phyloP scores from a whole-genome alignment of 768 basidiomycete species.

The Leccinum subtestaceum region DNA sequence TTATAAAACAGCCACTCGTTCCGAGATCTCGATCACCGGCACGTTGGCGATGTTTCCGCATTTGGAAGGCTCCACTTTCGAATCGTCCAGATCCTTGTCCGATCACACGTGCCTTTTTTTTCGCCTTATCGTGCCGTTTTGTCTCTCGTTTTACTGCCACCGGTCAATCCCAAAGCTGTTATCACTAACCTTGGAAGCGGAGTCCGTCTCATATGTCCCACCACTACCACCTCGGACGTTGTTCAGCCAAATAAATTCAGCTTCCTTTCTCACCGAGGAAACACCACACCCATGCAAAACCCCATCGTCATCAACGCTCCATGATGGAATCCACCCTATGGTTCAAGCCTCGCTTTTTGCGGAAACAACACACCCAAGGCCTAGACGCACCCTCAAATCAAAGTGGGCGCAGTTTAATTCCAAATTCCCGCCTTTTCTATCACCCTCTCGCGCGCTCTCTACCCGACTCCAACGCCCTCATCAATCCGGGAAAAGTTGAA shows the following conservation, averaged over 20 bases:
- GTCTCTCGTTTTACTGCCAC: neutral
- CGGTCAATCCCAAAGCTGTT: neutral
- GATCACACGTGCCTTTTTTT: conserved; percentile 21
- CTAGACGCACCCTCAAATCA: neutral
- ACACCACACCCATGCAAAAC: neutral
- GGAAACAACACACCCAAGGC: neutral
- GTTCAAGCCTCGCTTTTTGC: neutral
- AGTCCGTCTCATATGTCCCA: neutral
- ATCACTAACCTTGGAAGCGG: neutral
- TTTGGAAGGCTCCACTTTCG: conserved; percentile 22
- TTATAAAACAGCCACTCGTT: conserved; percentile 2
- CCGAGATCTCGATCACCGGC: conserved; percentile 26
- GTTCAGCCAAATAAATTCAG: neutral
- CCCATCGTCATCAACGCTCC: neutral
- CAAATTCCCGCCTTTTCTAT: neutral
- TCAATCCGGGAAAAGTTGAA: neutral
- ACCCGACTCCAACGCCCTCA: neutral
- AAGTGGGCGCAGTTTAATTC: neutral
- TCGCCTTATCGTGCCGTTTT: conserved; percentile 15
- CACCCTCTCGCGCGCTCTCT: conserved; percentile 5
- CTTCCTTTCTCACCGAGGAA: neutral
- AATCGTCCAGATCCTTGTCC: conserved; percentile 17
- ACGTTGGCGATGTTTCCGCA: neutral
- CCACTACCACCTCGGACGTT: neutral
- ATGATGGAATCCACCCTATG: neutral